A percentile compares a stretch with the other conserved stretches of the same genome.
Evolutionary conservation across 805 yeast species (phyloP).

Genomic region (Starmerella vitae): DNA sequence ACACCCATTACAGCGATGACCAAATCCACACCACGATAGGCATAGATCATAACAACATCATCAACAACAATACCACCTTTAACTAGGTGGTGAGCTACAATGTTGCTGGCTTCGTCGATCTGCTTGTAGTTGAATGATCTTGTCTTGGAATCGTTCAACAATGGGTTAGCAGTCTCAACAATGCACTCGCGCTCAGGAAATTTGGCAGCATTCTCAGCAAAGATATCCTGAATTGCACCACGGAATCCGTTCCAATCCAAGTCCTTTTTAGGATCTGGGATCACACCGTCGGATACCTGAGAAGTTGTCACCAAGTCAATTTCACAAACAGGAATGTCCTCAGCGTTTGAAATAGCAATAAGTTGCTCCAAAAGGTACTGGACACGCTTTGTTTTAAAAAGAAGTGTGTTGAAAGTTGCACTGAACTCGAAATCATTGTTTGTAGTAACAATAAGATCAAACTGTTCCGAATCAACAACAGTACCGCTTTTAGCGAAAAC

Average conservation of each 20-base stretch:
- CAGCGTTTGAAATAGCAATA: constrained; percentile 22
- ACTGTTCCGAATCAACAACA: neutral
- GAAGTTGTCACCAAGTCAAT: constrained; percentile 56
- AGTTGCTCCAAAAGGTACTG: constrained; percentile 62
- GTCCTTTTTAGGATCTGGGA: constrained; percentile 81
- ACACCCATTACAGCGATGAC: constrained; percentile 97
- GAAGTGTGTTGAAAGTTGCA: constrained; percentile 59
- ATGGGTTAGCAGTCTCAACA: constrained; percentile 70
- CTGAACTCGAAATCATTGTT: constrained; percentile 26
- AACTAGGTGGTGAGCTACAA: constrained; percentile 80
- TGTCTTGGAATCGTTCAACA: constrained; percentile 33
- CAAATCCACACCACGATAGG: constrained; percentile 92
- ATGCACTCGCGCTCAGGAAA: constrained; percentile 85
- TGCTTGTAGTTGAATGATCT: constrained; percentile 74
- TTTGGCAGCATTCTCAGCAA: constrained; percentile 68
- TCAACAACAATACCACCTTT: constrained; percentile 73
- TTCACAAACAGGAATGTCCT: constrained; percentile 39
- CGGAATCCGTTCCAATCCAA: constrained; percentile 83
- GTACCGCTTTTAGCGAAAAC: neutral
- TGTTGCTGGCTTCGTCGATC: constrained; percentile 83
- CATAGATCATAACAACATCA: constrained; percentile 94
- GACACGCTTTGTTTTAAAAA: constrained; percentile 60
- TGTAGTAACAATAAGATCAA: constrained; percentile 42
- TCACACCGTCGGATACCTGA: constrained; percentile 34
- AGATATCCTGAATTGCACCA: constrained; percentile 95